A percentile compares a stretch with the other conserved stretches of the same genome.
phyloP scores from a whole-genome alignment of 1,284 basidiomycete species.

The Neolentinus lepideus region DNA sequence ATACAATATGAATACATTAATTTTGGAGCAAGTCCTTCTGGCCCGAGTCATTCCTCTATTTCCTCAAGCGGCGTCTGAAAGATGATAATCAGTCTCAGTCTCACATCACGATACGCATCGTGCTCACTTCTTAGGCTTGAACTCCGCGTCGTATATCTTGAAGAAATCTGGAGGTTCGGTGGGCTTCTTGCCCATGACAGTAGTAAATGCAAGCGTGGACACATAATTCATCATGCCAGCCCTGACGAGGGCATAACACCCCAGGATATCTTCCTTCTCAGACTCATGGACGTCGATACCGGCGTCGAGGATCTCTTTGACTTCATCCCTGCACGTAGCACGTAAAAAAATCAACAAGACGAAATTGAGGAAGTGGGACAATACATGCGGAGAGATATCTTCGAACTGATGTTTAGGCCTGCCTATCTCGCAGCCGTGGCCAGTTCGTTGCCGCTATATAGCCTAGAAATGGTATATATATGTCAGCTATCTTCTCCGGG shows the following conservation, averaged over 20 bases:
- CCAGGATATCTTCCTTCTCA: constrained; percentile 16
- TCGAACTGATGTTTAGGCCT: constrained; percentile 16
- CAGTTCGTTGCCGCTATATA: constrained; percentile 12
- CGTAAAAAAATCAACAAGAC: neutral
- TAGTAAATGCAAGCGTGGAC: constrained; percentile 13
- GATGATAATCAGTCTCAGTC: neutral
- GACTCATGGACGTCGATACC: neutral
- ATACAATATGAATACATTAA: constrained; percentile 2
- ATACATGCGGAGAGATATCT: constrained; percentile 11
- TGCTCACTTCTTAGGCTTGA: constrained; percentile 1
- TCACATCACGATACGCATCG: neutral
- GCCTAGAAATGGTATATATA: neutral
- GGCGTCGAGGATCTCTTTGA: constrained; percentile 12
- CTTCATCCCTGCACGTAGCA: constrained; percentile 7
- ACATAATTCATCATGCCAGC: constrained; percentile 19
- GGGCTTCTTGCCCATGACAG: constrained; percentile 12
- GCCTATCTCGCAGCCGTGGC: constrained; percentile 14
- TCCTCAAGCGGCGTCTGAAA: neutral
- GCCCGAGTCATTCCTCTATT: neutral
- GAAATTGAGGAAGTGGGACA: neutral
- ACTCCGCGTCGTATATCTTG: constrained; percentile 11
- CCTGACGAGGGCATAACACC: constrained; percentile 18
- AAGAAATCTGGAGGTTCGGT: constrained; percentile 17
- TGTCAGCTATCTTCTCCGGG: neutral
- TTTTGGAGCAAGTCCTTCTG: neutral